These are phyloP conservation scores for Otatea glauca DNA, from an alignment of 176 grass and related monocot species.

Conservation along the genomic window DNA sequence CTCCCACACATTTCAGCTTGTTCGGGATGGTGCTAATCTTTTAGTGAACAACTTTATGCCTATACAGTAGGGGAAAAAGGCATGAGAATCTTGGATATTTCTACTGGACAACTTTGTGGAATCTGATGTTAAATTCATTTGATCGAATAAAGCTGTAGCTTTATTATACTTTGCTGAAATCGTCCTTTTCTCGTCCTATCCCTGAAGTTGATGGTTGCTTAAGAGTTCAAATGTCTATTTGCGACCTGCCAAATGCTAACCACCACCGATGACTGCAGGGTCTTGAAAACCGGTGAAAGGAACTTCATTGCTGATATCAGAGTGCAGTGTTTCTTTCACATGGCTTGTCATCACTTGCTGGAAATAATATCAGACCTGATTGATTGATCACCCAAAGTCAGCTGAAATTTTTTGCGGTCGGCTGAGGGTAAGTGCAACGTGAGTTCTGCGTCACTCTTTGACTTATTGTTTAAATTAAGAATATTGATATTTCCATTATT, in stretches of 20 bases:
- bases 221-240: constrained; percentile 45
- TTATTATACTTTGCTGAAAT: constrained; percentile 28
- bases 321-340: not conserved
- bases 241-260: constrained; percentile 52
- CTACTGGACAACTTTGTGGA: constrained; percentile 43
- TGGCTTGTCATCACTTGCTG: constrained; percentile 44
- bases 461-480: constrained; percentile 31
- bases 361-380: constrained; percentile 39
- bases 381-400: constrained; percentile 41
- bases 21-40: constrained; percentile 31
- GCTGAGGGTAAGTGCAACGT: constrained; percentile 43
- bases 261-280: constrained; percentile 46
- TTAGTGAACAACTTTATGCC: constrained; percentile 43
- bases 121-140: constrained; percentile 56
- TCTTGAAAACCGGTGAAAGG: constrained; percentile 45
- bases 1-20: constrained; percentile 26
- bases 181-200: constrained; percentile 50
- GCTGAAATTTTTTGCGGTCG: constrained; percentile 4
- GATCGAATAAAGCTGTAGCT: constrained; percentile 48
- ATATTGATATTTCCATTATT: constrained; percentile 22
- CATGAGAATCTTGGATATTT: constrained; percentile 53
- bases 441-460: constrained; percentile 48
- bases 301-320: constrained; percentile 53
- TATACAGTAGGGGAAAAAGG: constrained; percentile 35
- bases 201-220: constrained; percentile 60